Evolutionary conservation across 768 basidiomycete genomes (phyloP), one percentile per base, ranked within the genome.

Genomic region (Lentinus brumalis): DNA sequence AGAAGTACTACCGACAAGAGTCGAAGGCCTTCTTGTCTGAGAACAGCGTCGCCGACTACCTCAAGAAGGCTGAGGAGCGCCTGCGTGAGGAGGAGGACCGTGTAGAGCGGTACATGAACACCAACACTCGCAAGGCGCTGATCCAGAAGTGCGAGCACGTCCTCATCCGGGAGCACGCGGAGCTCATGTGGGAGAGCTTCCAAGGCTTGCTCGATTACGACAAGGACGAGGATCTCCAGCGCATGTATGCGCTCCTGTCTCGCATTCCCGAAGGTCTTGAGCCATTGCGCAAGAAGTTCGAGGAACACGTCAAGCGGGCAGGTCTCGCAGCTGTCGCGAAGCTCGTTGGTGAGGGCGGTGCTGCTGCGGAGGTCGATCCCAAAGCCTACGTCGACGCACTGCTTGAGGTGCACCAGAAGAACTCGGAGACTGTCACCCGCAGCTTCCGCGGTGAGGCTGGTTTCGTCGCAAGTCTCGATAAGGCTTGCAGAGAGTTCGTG

Each of bases 401-500:
- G 54, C 78, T 99, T 44, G 90, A 93, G 60, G 93, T 98, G 11
- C 93, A 98, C 71, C 83, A 83, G 70, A 97, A 95, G 82, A 96
- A 94, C 75, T 86, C 86, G 31, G 92, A 93, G 67, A 92, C 92
- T 0, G 94, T 96, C 46, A 82, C 84, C 18, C 85, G 90, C 65
- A 92, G 92, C 70, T 98, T 98, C 81, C 83, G 88, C 62, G 94
- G 92, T 31, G 95, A 98, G 71, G 87, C 92, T 29, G 94, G 94
- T 9, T 99, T 99, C 72, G 90, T 95, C 30, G 94, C 93, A 2
- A 90, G 89, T 73, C 78, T 98, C 54, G 96, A 98, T 75, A 87
- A 94, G 82, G 96, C 96, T 0, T 98, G 94, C 76, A 81, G 93
- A 68, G 94, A 95, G 70, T 98, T 94, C 72, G 93, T 96, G 72